Evolutionary conservation across 2,329 filamentous ascomycete species (phyloP).

Genomic region (Paraconiothyrium sp.): DNA sequence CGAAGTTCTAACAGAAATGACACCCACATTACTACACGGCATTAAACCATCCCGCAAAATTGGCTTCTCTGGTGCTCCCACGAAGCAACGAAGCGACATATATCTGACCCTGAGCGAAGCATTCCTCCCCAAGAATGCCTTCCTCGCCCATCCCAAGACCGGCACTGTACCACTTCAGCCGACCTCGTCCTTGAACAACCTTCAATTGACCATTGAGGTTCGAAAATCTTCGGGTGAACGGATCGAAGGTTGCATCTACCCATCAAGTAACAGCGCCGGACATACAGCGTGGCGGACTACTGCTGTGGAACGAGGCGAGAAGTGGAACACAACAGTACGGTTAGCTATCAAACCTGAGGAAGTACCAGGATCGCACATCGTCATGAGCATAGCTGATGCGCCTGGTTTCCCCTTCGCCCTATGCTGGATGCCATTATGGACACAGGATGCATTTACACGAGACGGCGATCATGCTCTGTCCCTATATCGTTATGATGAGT

Average conservation of each 20-base stretch:
- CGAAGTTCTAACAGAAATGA: constrained; percentile 82
- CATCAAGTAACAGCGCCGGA: constrained; percentile 81
- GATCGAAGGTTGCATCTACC: constrained; percentile 86
- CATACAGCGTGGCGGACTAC: constrained; percentile 90
- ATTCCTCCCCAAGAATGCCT: constrained; percentile 73
- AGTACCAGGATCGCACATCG: constrained; percentile 83
- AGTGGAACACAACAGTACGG: constrained; percentile 89
- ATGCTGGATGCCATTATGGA: constrained; percentile 93
- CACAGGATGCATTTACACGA: constrained; percentile 85
- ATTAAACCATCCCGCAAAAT: constrained; percentile 86
- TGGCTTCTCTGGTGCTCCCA: constrained; percentile 91
- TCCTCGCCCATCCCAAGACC: constrained; percentile 75
- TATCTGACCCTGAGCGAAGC: constrained; percentile 88
- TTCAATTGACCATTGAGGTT: constrained; percentile 91
- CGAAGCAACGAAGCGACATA: constrained; percentile 89
- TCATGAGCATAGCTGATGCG: constrained; percentile 88
- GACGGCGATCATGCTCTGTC: constrained; percentile 85
- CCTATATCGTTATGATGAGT: constrained; percentile 91
- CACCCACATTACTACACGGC: constrained; percentile 85
- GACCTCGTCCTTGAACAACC: constrained; percentile 72
- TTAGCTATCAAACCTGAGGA: constrained; percentile 81
- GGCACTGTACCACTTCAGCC: constrained; percentile 80
- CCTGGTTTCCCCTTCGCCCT: constrained; percentile 90
- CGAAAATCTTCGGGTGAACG: constrained; percentile 80
- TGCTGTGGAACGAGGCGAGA: constrained; percentile 78